A percentile compares a stretch with the other conserved stretches of the same genome.
Evolutionary conservation across 805 yeast species (phyloP).

Genomic region (Candida sithepensis): DNA sequence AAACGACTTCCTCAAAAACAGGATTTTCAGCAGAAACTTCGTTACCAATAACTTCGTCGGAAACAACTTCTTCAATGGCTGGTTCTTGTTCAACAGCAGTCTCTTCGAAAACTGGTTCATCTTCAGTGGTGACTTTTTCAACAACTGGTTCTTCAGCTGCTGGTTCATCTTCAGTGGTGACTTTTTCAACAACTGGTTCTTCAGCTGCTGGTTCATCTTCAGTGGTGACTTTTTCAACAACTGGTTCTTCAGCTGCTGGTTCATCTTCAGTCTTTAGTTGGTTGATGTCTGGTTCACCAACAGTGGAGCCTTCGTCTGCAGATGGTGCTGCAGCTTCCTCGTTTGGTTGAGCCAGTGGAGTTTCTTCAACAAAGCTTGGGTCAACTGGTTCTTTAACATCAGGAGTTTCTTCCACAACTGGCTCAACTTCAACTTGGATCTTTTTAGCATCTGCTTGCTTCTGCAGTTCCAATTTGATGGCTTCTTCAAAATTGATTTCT

Average conservation of each 20-base stretch:
- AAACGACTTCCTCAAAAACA: no score
- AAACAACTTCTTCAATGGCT: neutral
- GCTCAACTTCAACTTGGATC: conserved; percentile 1
- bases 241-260: conserved; percentile 1
- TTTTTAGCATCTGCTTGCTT: neutral
- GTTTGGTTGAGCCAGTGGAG: conserved; percentile 7
- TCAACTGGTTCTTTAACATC: conserved; percentile 3
- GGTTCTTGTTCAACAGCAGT: neutral
- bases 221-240: neutral
- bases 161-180: neutral
- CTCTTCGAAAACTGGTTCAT: neutral
- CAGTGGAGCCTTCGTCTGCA: conserved; percentile 14
- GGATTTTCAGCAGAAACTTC: neutral
- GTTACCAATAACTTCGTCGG: neutral
- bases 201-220: neutral
- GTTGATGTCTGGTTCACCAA: conserved; percentile 13
- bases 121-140: no score
- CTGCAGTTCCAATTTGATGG: conserved; percentile 6
- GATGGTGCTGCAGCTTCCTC: no score
- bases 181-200: neutral
- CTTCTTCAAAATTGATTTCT: conserved; percentile 12
- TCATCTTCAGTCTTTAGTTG: conserved; percentile 8
- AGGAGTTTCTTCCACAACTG: conserved; percentile 6
- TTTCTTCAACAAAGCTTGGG: conserved; percentile 13
- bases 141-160: neutral